phyloP scores from a whole-genome alignment of 2,329 filamentous ascomycete genomes.

The Fusarium sp. region DNA sequence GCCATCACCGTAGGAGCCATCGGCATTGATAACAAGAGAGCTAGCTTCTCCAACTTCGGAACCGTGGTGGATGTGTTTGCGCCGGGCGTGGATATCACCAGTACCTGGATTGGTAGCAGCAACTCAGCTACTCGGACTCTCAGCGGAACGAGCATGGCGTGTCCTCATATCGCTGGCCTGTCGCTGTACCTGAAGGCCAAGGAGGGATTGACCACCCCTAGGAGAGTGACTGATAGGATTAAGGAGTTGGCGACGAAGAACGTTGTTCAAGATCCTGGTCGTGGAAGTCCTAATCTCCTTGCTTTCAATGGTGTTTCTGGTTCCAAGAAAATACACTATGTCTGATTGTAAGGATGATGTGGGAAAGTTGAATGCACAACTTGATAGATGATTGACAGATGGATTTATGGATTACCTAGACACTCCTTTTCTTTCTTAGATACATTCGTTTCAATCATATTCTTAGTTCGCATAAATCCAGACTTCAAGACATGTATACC shows the following conservation, averaged over 20 bases:
- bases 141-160: conserved; percentile 73
- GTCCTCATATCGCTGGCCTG: conserved; percentile 72
- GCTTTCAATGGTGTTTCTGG: conserved; percentile 61
- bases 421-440: conserved; percentile 15
- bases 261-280: conserved; percentile 52
- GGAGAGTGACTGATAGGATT: conserved; percentile 58
- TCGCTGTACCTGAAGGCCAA: conserved; percentile 63
- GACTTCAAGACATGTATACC: background rate
- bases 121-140: conserved; percentile 60
- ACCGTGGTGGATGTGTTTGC: conserved; percentile 63
- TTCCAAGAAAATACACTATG: background rate
- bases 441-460: background rate
- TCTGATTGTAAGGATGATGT: background rate
- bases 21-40: conserved; percentile 54
- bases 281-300: conserved; percentile 60
- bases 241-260: conserved; percentile 57
- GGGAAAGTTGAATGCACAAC: background rate
- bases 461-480: background rate
- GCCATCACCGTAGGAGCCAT: conserved; percentile 68
- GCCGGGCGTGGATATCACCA: conserved; percentile 61
- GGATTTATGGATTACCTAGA: background rate
- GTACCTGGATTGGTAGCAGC: conserved; percentile 60
- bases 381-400: background rate
- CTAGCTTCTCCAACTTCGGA: conserved; percentile 66
- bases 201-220: conserved; percentile 56